Evolutionary conservation across 352 stramenopile species (phyloP).

Genomic region (Phytophthora niederhauseri): DNA sequence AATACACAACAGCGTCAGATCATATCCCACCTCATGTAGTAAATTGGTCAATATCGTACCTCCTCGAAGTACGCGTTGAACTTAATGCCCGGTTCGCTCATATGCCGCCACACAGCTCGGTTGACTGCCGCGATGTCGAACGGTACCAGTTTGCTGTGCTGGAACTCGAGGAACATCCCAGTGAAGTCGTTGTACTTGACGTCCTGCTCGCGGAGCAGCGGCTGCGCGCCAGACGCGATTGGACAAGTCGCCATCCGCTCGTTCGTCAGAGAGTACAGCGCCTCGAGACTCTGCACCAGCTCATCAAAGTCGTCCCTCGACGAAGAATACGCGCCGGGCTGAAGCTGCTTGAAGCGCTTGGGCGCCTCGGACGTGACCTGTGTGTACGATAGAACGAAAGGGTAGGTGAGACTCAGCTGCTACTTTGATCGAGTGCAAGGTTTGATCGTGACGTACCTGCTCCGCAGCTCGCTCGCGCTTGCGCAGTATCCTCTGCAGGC

Average conservation of each 20-base stretch:
- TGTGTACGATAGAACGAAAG: neutral
- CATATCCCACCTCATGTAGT: too few relatives aligned
- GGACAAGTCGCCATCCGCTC: slow-evolving; percentile 13
- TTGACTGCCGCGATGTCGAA: slow-evolving; percentile 27
- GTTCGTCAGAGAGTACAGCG: slow-evolving; percentile 20
- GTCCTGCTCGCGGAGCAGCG: slow-evolving; percentile 17
- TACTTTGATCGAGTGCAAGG: too few relatives aligned
- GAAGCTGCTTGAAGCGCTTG: slow-evolving; percentile 13
- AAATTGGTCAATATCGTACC: neutral
- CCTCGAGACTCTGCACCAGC: slow-evolving; percentile 17
- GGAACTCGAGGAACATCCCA: slow-evolving; percentile 38
- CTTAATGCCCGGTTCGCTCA: slow-evolving; percentile 29
- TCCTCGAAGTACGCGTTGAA: slow-evolving; percentile 38
- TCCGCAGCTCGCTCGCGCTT: slow-evolving; percentile 39
- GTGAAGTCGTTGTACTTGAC: slow-evolving; percentile 40
- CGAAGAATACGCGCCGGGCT: neutral
- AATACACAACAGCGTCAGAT: slow-evolving; percentile 9
- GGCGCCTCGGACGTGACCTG: slow-evolving; percentile 16
- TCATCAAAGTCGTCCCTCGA: slow-evolving; percentile 10
- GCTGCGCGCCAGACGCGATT: slow-evolving; percentile 7
- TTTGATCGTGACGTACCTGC: slow-evolving; percentile 19
- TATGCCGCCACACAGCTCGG: slow-evolving; percentile 31
- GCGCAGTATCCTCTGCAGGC: slow-evolving; percentile 37
- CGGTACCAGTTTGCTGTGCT: slow-evolving; percentile 33
- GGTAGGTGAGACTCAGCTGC: neutral